Evolutionary conservation across 768 basidiomycete genomes (phyloP).

Genomic region (Pleurotus ostreatus): DNA sequence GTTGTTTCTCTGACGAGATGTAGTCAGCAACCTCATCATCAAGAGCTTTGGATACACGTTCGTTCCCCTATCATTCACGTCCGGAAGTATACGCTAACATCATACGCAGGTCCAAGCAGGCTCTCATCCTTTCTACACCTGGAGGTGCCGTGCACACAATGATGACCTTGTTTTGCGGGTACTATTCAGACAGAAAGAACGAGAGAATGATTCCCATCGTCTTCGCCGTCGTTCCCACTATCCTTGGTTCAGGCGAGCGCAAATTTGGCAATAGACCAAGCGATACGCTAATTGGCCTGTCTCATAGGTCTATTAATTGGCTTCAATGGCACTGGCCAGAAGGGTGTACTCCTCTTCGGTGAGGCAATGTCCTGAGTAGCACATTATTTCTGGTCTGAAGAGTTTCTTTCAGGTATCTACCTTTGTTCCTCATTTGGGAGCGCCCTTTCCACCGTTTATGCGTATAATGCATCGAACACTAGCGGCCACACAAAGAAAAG

Average conservation of each 20-base stretch:
- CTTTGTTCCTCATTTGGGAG: constrained; percentile 54
- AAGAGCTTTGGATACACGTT: constrained; percentile 64
- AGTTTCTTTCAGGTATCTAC: constrained; percentile 34
- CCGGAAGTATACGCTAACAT: background rate
- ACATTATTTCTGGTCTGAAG: background rate
- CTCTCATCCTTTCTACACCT: constrained; percentile 57
- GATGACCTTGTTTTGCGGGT: constrained; percentile 51
- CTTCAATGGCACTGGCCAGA: constrained; percentile 41
- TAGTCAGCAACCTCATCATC: constrained; percentile 62
- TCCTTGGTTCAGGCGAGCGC: constrained; percentile 46
- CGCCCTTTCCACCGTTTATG: constrained; percentile 55
- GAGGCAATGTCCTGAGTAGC: constrained; percentile 6
- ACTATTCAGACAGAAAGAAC: constrained; percentile 60
- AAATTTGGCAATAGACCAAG: background rate
- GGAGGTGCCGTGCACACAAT: constrained; percentile 45
- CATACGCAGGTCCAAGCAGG: constrained; percentile 46
- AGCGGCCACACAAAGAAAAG: constrained; percentile 67
- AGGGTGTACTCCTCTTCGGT: constrained; percentile 57
- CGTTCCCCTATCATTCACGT: constrained; percentile 12
- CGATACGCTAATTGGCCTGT: background rate
- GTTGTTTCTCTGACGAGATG: background rate
- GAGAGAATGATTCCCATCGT: constrained; percentile 63
- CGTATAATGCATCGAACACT: constrained; percentile 63
- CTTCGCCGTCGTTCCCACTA: constrained; percentile 54
- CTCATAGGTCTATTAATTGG: constrained; percentile 47